These are phyloP conservation scores for Colletotrichum gloeosporioides DNA, from an alignment of 2,329 filamentous ascomycete species.

Conservation along the genomic window DNA sequence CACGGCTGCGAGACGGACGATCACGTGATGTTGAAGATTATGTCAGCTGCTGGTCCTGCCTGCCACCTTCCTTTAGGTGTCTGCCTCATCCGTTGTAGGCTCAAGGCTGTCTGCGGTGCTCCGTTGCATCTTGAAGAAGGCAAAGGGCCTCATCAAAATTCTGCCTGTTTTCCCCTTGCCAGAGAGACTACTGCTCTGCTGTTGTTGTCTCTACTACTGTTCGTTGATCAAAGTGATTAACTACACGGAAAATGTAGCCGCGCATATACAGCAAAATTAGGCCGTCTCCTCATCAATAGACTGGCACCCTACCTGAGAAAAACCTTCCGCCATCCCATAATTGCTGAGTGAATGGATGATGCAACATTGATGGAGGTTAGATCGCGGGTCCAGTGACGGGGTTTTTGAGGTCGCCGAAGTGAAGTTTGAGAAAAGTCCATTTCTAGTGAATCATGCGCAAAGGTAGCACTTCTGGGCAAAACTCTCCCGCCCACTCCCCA, in stretches of 20 bases:
- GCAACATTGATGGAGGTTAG: background rate
- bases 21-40: constrained; percentile 39
- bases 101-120: background rate
- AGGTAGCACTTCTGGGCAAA: background rate
- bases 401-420: background rate
- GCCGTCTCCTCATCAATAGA: background rate
- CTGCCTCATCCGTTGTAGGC: background rate
- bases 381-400: background rate
- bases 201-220: background rate
- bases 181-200: background rate
- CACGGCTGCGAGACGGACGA: background rate
- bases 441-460: background rate
- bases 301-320: background rate
- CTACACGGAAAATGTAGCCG: background rate
- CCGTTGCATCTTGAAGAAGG: background rate
- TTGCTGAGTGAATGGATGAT: background rate
- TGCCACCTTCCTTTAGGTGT: background rate
- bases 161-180: background rate
- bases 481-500: background rate
- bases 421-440: background rate
- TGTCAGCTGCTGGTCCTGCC: background rate
- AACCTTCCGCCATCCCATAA: background rate
- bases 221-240: background rate
- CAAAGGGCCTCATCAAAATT: background rate
- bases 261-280: background rate